A percentile compares a stretch with the other conserved stretches of the same genome.
These are phyloP conservation scores for Spatholobus suberectus DNA, from an alignment of 306 rosid species.

Conservation along the genomic window DNA sequence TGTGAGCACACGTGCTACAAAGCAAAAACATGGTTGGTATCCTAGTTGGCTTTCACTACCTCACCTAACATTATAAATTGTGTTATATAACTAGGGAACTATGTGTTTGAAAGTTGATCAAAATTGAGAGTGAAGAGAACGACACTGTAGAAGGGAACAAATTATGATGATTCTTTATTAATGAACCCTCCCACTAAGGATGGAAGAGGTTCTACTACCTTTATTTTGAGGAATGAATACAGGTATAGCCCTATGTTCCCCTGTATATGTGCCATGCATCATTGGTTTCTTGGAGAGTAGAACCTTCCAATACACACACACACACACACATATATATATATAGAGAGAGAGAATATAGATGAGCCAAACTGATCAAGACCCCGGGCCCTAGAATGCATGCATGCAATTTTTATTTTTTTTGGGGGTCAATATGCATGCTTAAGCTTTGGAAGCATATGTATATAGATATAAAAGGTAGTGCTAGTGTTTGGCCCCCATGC, in stretches of 20 bases:
- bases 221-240: not conserved
- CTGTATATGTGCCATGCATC: not conserved
- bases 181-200: constrained; percentile 7
- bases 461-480: not conserved
- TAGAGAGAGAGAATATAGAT: no score
- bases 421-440: not conserved
- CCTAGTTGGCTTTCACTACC: constrained; percentile 37
- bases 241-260: not conserved
- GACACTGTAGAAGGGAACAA: not conserved
- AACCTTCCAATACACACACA: not conserved
- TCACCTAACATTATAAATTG: constrained; percentile 27
- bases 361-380: not conserved
- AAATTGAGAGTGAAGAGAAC: not conserved
- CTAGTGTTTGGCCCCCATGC: constrained; percentile 25
- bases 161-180: constrained; percentile 16
- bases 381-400: not conserved
- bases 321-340: not conserved
- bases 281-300: not conserved
- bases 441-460: not conserved
- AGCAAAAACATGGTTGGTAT: constrained; percentile 41
- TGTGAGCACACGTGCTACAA: constrained; percentile 41
- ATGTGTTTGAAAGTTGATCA: not conserved
- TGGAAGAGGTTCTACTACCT: not conserved
- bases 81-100: constrained; percentile 25
- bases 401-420: not conserved